A percentile compares a stretch with the other conserved stretches of the same genome.
Conservation (phyloP, 2,329 filamentous ascomycete species). For the Sclerotinia sclerotiorum region DNA sequence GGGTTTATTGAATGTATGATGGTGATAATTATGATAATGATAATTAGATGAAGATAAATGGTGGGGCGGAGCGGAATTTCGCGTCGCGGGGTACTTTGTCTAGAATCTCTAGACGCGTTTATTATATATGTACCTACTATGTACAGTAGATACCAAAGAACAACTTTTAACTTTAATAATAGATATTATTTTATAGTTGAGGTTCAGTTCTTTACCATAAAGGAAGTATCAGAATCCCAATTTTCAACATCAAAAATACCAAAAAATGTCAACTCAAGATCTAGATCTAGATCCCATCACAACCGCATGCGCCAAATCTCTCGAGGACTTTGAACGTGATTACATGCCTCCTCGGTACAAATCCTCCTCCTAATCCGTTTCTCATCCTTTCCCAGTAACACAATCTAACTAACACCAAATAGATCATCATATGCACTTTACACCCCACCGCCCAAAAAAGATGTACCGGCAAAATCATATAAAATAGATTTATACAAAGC, state of each 20-base stretch:
- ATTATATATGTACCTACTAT: too few relatives aligned
- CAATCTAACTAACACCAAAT: constrained; percentile 19
- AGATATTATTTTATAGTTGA: not conserved
- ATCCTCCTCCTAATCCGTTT: not conserved
- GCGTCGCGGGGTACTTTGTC: constrained; percentile 23
- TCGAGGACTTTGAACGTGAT: constrained; percentile 50
- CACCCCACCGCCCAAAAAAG: not conserved
- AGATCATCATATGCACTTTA: not conserved
- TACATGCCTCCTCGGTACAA: constrained; percentile 47
- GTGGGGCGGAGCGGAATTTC: constrained; percentile 14
- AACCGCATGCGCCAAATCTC: constrained; percentile 48
- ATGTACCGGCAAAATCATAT: constrained; percentile 43
- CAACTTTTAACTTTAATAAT: not conserved
- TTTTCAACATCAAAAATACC: not conserved
- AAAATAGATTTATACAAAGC: constrained; percentile 47
- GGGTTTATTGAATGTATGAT: not conserved
- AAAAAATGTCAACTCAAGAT: not conserved
- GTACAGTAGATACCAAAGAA: not conserved
- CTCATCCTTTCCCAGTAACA: not conserved
- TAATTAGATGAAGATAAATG: not conserved
- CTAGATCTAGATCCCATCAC: constrained; percentile 43
- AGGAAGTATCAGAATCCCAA: not conserved
- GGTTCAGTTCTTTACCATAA: not conserved
- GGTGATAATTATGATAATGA: not conserved
- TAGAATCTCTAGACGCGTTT: not conserved